Evolutionary conservation across 192 early-diverging fungal species (phyloP).

Genomic region (Podila minutissima): DNA sequence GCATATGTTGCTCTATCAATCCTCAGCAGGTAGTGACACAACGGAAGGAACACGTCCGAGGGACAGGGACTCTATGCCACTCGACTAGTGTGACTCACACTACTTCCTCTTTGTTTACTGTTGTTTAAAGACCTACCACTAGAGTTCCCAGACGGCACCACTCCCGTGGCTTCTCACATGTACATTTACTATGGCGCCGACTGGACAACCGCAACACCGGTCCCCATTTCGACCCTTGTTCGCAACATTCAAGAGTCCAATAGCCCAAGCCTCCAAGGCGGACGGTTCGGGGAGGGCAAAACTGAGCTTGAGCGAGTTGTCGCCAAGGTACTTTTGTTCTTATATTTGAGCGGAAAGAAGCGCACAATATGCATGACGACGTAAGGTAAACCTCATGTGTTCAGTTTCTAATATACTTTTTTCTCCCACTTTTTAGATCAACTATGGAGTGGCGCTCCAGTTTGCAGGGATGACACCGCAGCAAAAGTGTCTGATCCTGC

Average conservation of each 20-base stretch:
- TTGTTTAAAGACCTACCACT: conserved; percentile 65
- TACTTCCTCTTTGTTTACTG: background rate
- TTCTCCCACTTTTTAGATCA: conserved; percentile 27
- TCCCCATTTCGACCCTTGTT: conserved; percentile 40
- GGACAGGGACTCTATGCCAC: background rate
- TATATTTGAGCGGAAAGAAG: background rate
- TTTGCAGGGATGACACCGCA: conserved; percentile 42
- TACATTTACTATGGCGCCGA: conserved; percentile 67
- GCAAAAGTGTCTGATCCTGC: conserved; percentile 43
- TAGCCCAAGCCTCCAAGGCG: conserved; percentile 33
- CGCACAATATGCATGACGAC: too few relatives aligned
- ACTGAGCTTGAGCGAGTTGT: conserved; percentile 59
- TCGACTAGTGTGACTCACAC: background rate
- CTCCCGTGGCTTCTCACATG: conserved; percentile 70
- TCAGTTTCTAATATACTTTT: background rate
- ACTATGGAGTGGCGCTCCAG: conserved; percentile 50
- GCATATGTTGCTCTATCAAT: conserved; percentile 58
- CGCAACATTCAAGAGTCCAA: conserved; percentile 46
- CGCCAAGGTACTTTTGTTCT: conserved; percentile 53
- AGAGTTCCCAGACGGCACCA: conserved; percentile 79
- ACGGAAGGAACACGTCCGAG: background rate
- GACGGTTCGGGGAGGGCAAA: conserved; percentile 48
- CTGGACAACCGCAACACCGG: conserved; percentile 57
- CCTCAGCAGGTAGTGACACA: conserved; percentile 53
- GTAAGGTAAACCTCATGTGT: background rate